Percentiles rank a stretch among this genome's conserved stretches.
phyloP scores from a whole-genome alignment of 108 stramenopile genomes.

The Asterionellopsis glacialis region DNA sequence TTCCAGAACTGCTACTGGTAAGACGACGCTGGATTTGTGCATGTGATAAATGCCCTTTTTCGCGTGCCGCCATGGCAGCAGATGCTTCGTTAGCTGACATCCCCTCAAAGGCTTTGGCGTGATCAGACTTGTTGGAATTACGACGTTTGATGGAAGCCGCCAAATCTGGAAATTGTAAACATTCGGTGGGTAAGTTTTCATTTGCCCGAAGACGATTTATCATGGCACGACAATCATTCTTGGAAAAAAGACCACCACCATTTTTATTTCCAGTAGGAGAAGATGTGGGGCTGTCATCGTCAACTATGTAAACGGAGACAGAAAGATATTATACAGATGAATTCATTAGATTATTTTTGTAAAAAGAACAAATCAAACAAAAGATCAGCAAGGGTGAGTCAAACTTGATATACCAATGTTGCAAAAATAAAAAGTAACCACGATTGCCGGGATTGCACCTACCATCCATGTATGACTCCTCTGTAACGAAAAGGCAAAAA shows the following conservation, averaged over 20 bases:
- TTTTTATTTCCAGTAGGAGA: not conserved
- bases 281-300: not conserved
- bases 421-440: no score
- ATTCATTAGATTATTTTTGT: not conserved
- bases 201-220: slow-evolving; percentile 9
- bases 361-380: not conserved
- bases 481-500: slow-evolving; percentile 2
- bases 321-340: not conserved
- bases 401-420: no score
- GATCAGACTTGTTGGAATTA: slow-evolving; percentile 15
- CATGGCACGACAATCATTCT: slow-evolving; percentile 2
- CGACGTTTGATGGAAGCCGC: slow-evolving; percentile 12
- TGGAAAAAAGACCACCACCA: not conserved
- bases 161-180: slow-evolving; percentile 10
- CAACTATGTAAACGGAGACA: not conserved
- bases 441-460: no score
- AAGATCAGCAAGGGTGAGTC: no score
- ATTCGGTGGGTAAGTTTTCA: slow-evolving; percentile 25
- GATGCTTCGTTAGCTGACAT: slow-evolving; percentile 25
- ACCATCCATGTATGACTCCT: slow-evolving; percentile 14
- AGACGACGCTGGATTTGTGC: slow-evolving; percentile 34
- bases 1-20: no score
- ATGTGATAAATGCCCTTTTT: slow-evolving; percentile 23
- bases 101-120: slow-evolving; percentile 27
- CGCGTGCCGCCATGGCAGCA: slow-evolving; percentile 25